Evolutionary conservation across 768 basidiomycete genomes (phyloP), one percentile per base, ranked within the genome.

Genomic region (Dictyophora rubrovolvata): DNA sequence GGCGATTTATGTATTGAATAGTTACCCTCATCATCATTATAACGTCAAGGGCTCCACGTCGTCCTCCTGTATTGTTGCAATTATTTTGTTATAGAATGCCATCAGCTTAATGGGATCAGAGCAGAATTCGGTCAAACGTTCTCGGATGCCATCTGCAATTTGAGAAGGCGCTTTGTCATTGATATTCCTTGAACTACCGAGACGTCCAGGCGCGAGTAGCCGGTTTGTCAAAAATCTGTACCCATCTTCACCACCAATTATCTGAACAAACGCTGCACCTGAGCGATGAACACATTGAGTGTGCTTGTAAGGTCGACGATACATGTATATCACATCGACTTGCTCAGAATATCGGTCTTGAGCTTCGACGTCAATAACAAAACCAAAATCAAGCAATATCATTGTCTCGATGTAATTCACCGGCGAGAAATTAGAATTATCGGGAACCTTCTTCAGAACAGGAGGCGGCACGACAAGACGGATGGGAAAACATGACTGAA

Each of bases 231-330:
- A 75, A 76, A 94, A 95, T 60, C 92, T 71, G 70, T 93, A 94
- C 0, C 93, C 93, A 56, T 86, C 77, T 3, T 77, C 69, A 1
- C 85, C 89, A 1, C 87, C 89, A 5, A 93, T 66, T 60, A 95
- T 86, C 68, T 96, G 93, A 9, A 93, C 84, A 67, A 97, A 92
- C 9, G 90, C 93, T 21, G 88, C 82, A 1, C 96, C 96, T 5
- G 87, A 82, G 53, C 85, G 83, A 67, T 96, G 95, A 33, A 96
- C 87, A 69, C 91, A 97, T 68, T 98, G 95, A 18, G 92, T 89
- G 71, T 92, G 81, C 62, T 79, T 77, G 74, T 84, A 89, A 47
- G 81, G 73, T 42, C 87, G 84, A 14, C 94, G 86, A 68, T 97
- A 98, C 9, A 88, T 89, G 72, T 97, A 98, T 21, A 86, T 75